Evolutionary conservation across 495 filamentous ascomycete species (phyloP), one percentile per base, ranked within the genome.

Genomic region (Hypoxylon trugodes): DNA sequence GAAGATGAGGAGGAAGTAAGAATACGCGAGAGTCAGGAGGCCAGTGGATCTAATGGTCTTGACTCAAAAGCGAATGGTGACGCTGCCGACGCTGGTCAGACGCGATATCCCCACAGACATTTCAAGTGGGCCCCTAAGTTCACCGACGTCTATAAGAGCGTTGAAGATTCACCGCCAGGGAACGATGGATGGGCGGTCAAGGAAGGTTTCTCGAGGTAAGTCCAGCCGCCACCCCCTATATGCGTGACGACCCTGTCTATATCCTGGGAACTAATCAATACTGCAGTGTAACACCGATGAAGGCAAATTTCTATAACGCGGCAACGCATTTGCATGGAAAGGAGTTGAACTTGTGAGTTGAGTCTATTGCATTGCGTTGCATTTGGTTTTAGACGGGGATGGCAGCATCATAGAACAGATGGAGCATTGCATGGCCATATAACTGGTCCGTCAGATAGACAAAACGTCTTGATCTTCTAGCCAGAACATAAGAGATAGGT

Each of bases 181-280:
- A 96, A 93, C 74, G 95, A 98, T 80, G 95, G 95, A 30, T 97
- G 94, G 95, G 88, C 87, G 10, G 89, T 98, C 9, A 90, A 90
- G 73, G 87, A 93, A 73, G 90, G 91, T 36, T 89, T 89, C 77
- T 92, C 93, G 4, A 96, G 93, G 92, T 96, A 74, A 67, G 81
- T 81, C 47, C 35, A 6, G 15, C 36, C 28, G 40, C 6, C 10
- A 38, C n/a, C 37, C 38, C 6, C 22, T 61, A 28, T 57, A 22
- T 26, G 16, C 57, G 10, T 38, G 18, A 22, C 12, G 19, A 16
- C 43, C 51, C 40, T 48, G 18, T 26, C 16, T 19, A 48, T 49
- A 13, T 26, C 41, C 2, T 18, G 13, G 45, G 18, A n/a, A 22
- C 59, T 65, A 53, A 65, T 48, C 12, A 4, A 5, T 8, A 8